Conservation (phyloP, 495 filamentous ascomycete genomes). For the Penicillium pulvis region DNA sequence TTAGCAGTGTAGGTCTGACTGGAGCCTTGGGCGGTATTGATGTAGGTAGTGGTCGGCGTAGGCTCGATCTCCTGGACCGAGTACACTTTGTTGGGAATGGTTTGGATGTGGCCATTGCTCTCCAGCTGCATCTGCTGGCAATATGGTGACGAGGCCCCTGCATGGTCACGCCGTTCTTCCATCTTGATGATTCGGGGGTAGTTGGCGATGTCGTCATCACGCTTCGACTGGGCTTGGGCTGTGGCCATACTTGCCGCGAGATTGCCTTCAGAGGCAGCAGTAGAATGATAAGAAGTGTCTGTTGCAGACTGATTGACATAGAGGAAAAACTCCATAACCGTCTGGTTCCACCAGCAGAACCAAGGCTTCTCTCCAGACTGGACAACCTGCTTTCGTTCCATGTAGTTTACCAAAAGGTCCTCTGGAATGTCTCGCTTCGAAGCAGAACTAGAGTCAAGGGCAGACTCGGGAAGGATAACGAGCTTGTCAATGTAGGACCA, state of each 20-base stretch:
- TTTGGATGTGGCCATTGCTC: constrained; percentile 45
- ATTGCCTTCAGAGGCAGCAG: constrained; percentile 19
- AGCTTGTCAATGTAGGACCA: constrained; percentile 74
- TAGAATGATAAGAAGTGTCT: constrained; percentile 32
- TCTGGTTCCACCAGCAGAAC: constrained; percentile 88
- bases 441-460: constrained; percentile 37
- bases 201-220: constrained; percentile 22
- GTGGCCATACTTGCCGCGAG: constrained; percentile 26
- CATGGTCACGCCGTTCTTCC: constrained; percentile 67
- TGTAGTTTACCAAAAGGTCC: constrained; percentile 23
- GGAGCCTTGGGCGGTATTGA: constrained; percentile 25
- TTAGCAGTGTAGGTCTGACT: constrained; percentile 43
- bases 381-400: constrained; percentile 49
- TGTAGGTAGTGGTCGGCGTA: constrained; percentile 39
- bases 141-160: constrained; percentile 48
- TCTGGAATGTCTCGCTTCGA: constrained; percentile 35
- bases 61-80: constrained; percentile 62
- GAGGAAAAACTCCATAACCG: constrained; percentile 78
- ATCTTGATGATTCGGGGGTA: constrained; percentile 80
- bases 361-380: constrained; percentile 70
- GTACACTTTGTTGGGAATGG: constrained; percentile 53
- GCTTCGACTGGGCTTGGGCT: constrained; percentile 18
- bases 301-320: constrained; percentile 65
- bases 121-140: constrained; percentile 75
- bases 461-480: constrained; percentile 66